These are phyloP conservation scores for Rachicladosporium sp. DNA, from an alignment of 2,329 filamentous ascomycete species.

Conservation along the genomic window DNA sequence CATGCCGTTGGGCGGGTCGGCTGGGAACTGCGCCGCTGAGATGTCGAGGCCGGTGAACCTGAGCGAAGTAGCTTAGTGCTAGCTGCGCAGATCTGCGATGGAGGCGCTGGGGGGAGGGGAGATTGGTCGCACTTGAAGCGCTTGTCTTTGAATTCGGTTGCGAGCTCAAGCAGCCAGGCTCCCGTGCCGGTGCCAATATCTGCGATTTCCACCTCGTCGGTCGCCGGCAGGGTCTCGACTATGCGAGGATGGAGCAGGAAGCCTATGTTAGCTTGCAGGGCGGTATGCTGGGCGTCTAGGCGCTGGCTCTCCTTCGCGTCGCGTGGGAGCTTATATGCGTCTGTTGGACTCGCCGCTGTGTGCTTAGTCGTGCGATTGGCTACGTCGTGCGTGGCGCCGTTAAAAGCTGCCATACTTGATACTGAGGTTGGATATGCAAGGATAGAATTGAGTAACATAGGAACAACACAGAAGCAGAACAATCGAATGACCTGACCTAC, in stretches of 20 bases:
- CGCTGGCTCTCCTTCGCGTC: constrained; percentile 9
- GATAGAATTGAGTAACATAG: no score
- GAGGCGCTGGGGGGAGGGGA: no score
- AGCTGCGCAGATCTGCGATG: no score
- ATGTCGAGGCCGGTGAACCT: constrained; percentile 12
- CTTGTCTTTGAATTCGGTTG: neutral
- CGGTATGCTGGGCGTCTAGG: constrained; percentile 10
- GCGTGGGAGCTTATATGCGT: constrained; percentile 9
- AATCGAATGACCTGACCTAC: no score
- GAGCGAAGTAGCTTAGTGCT: neutral
- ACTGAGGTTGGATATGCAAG: no score
- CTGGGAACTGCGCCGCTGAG: constrained; percentile 10
- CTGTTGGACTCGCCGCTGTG: neutral
- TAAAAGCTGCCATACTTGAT: no score
- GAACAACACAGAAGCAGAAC: no score
- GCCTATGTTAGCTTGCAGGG: constrained; percentile 8
- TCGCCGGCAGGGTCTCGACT: constrained; percentile 4
- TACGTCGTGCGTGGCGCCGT: no score
- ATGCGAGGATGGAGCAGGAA: constrained; percentile 11
- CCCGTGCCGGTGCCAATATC: constrained; percentile 15
- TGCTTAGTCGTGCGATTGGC: no score
- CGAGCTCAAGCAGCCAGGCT: constrained; percentile 10
- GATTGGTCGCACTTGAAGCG: no score
- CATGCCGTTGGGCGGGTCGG: neutral
- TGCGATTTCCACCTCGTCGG: constrained; percentile 7